These are phyloP conservation scores for Coniochaeta sp. DNA, from an alignment of 2,329 filamentous ascomycete species.

Conservation along the genomic window DNA sequence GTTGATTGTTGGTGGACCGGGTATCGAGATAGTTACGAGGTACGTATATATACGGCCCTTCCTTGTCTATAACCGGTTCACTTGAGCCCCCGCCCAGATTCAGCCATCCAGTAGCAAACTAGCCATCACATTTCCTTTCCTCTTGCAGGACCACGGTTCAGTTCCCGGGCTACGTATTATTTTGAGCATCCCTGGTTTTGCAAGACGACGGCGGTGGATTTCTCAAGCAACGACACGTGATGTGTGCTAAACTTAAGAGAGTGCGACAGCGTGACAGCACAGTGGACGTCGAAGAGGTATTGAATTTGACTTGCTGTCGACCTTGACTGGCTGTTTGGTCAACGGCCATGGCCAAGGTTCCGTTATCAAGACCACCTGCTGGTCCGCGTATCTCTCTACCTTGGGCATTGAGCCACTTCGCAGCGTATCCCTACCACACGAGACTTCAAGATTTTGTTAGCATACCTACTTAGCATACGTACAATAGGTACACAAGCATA, in stretches of 20 bases:
- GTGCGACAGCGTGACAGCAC: not conserved
- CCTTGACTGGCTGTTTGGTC: not conserved
- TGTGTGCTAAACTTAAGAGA: not conserved
- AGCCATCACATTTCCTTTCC: not conserved
- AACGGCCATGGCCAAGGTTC: too few species aligned
- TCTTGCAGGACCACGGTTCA: not conserved
- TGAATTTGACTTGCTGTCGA: not conserved
- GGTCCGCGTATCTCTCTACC: too few species aligned
- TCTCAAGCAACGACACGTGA: not conserved
- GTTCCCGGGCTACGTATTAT: not conserved
- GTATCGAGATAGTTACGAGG: too few species aligned
- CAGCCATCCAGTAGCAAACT: not conserved
- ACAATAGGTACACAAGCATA: too few species aligned
- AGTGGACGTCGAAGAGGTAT: not conserved
- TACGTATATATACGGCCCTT: too few species aligned
- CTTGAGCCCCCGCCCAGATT: not conserved
- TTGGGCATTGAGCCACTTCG: too few species aligned
- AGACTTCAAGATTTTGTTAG: too few species aligned
- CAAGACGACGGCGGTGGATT: not conserved
- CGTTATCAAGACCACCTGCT: too few species aligned
- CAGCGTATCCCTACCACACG: too few species aligned
- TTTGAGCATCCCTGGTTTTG: not conserved
- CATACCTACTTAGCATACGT: too few species aligned
- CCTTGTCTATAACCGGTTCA: not conserved
- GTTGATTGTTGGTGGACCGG: too few species aligned